Evolutionary conservation across 768 basidiomycete species (phyloP).

Genomic region (Russula brevipes): DNA sequence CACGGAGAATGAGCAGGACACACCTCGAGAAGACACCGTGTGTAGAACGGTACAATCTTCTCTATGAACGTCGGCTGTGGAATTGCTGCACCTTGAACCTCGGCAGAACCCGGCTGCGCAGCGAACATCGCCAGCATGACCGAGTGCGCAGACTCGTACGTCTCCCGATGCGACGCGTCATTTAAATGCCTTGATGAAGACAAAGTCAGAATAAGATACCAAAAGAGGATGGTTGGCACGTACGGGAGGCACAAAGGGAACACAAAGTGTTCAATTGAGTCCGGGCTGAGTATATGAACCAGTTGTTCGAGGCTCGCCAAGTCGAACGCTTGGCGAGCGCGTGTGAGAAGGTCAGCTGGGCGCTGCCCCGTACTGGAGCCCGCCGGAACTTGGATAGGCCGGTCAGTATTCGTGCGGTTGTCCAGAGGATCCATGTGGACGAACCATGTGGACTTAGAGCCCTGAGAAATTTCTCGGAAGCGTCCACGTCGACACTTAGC

Average conservation of each 20-base stretch:
- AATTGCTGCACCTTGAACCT: background rate
- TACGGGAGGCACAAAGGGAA: constrained; percentile 64
- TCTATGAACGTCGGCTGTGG: constrained; percentile 38
- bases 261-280: constrained; percentile 49
- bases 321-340: constrained; percentile 45
- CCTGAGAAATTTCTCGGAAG: constrained; percentile 38
- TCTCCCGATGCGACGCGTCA: constrained; percentile 56
- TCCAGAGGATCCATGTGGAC: background rate
- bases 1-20: constrained; percentile 21
- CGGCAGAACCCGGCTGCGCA: constrained; percentile 29
- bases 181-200: constrained; percentile 48
- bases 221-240: constrained; percentile 30
- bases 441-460: constrained; percentile 29
- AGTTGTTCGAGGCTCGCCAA: constrained; percentile 78
- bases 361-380: background rate
- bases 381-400: background rate
- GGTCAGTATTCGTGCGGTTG: background rate
- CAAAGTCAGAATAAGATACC: constrained; percentile 1
- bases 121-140: constrained; percentile 73
- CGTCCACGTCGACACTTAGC: constrained; percentile 41
- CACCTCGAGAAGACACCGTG: constrained; percentile 65
- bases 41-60: constrained; percentile 70
- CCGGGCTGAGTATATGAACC: constrained; percentile 51
- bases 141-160: constrained; percentile 85
- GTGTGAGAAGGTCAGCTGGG: constrained; percentile 1